Conservation (phyloP, 768 basidiomycete species). For the Naganishia vaughanmartiniae region DNA sequence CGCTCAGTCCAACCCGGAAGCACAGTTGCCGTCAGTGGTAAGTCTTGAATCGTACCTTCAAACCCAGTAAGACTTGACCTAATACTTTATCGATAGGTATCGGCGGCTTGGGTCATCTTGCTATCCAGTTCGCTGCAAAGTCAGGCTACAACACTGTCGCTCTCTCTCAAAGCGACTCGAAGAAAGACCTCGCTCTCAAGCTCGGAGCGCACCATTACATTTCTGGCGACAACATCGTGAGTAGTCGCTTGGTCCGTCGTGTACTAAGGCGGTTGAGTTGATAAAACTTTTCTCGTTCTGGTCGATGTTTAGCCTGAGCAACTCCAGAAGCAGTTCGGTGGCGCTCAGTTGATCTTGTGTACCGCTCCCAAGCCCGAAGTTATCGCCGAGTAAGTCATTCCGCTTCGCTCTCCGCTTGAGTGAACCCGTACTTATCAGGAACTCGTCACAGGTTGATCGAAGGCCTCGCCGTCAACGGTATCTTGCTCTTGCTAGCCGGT, state of each 20-base stretch:
- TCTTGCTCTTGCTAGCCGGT: slow-evolving; percentile 33
- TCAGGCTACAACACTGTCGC: slow-evolving; percentile 54
- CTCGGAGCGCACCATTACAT: slow-evolving; percentile 55
- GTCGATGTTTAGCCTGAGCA: slow-evolving; percentile 43
- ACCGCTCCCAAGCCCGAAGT: slow-evolving; percentile 44
- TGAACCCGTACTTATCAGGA: neutral
- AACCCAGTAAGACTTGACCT: neutral
- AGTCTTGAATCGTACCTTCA: neutral
- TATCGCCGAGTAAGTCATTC: slow-evolving; percentile 26
- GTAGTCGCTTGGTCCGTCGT: neutral
- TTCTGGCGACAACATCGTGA: slow-evolving; percentile 40
- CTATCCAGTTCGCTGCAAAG: slow-evolving; percentile 46
- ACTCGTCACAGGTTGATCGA: slow-evolving; percentile 23
- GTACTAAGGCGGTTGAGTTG: neutral
- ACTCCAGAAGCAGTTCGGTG: slow-evolving; percentile 51
- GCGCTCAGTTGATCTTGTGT: slow-evolving; percentile 53
- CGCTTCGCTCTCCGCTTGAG: neutral
- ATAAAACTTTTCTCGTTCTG: slow-evolving; percentile 11
- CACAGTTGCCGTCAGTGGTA: slow-evolving; percentile 21
- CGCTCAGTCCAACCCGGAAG: slow-evolving; percentile 5
- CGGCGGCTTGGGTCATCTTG: slow-evolving; percentile 37
- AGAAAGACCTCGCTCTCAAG: slow-evolving; percentile 50
- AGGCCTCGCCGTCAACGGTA: slow-evolving; percentile 34
- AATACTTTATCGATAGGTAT: neutral
- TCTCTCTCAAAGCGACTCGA: slow-evolving; percentile 47